Base-by-base conservation (phyloP, 1,139 yeast genomes). In the Starmera stellimalicola region DNA sequence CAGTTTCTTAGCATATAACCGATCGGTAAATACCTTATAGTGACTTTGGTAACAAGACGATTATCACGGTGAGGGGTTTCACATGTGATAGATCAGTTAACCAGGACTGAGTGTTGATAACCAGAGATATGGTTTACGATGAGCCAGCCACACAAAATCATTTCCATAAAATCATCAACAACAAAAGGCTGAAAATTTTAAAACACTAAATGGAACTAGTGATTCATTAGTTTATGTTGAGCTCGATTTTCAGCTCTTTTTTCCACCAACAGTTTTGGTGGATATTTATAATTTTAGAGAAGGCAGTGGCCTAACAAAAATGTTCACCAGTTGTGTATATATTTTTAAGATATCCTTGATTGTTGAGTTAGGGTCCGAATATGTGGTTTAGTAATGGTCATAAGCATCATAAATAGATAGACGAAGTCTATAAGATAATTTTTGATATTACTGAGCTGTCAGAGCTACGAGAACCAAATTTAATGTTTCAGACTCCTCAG, bases 11-110 rank as follows among this genome's bases (percentile, higher is more conserved):
- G 25, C 36, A 33, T 24, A 33, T 33, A 2, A 33, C 36, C 1
- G 36, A 33, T 27, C 33, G 33, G 3, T 33, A 33, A 14, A 31
- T 34, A 34, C 31, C 28, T 25, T 34, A 34, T 28, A 34, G 31
- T 25, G 34, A 34, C 10, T 31, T 34, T 28, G 34, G 34, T 15
- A 32, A 32, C 16, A 34, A 34, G 12, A 24, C 28, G 18, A 34
- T 31, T 11, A 6, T 15, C 15, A 5, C 3, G n/a, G 9, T 33
- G 34, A 16, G 36, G 34, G n/a, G n/a, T n/a, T n/a, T n/a, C n/a
- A n/a, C n/a, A n/a, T n/a, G n/a, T n/a, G n/a, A n/a, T n/a, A n/a
- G n/a, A n/a, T n/a, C n/a, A n/a, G n/a, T n/a, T n/a, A n/a, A n/a
- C n/a, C n/a, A n/a, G 16, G 36, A 30, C 11, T 34, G 33, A 3